Conservation (phyloP, 306 rosid genomes). For the Glycine latifolia region DNA sequence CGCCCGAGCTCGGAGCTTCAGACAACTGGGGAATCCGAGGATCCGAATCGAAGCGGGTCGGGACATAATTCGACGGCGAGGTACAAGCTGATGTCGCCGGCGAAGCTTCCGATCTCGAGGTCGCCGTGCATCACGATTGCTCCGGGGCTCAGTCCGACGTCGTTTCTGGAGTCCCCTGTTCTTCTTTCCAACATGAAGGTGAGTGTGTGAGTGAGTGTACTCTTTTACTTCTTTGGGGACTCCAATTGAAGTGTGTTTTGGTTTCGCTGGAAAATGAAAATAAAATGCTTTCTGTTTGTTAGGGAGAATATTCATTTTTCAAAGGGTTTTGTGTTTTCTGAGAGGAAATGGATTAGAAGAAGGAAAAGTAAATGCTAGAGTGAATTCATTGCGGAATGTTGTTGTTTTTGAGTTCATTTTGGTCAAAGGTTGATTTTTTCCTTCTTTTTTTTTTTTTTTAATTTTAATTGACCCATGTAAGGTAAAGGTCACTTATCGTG, state of each 20-base stretch:
- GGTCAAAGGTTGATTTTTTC: constrained; percentile 30
- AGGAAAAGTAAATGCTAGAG: constrained; percentile 11
- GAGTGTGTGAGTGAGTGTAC: background rate
- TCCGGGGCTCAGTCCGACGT: constrained; percentile 85
- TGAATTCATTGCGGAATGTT: constrained; percentile 32
- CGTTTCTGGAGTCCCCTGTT: constrained; percentile 91
- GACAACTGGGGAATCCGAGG: constrained; percentile 16
- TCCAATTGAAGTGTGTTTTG: background rate
- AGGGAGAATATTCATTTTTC: constrained; percentile 35
- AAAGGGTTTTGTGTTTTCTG: constrained; percentile 36
- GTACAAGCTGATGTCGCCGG: constrained; percentile 92
- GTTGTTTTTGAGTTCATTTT: constrained; percentile 12
- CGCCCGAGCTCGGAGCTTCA: constrained; percentile 42
- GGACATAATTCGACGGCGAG: constrained; percentile 55
- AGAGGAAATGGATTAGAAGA: background rate
- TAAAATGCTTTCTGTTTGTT: background rate
- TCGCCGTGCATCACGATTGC: constrained; percentile 82
- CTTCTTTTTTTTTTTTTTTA: no score
- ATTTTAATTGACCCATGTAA: constrained; percentile 43
- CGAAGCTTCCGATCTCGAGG: constrained; percentile 98
- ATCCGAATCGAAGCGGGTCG: constrained; percentile 53
- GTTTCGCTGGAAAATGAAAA: constrained; percentile 15
- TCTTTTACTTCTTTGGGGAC: background rate
- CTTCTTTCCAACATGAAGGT: constrained; percentile 93
- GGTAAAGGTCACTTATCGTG: constrained; percentile 7